Evolutionary conservation across 345 rosid genomes (phyloP).

Genomic region (Rhizophora mangle): DNA sequence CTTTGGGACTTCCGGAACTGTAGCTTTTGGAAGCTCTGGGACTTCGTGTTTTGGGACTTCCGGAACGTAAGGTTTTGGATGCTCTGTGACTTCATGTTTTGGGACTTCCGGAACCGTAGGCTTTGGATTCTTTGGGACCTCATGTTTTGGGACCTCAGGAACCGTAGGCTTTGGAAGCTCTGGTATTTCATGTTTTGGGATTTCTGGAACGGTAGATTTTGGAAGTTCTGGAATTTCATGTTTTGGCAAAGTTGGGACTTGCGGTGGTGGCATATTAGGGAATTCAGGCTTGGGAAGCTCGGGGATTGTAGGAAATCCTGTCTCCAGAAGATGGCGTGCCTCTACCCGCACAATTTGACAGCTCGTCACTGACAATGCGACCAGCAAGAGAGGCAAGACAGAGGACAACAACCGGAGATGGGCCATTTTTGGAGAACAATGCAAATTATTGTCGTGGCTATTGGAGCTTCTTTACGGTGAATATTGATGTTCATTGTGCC

Average conservation of each 20-base stretch:
- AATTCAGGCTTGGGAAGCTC: conserved; percentile 15
- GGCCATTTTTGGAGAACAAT: not conserved
- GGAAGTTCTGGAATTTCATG: not conserved
- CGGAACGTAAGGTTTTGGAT: not conserved
- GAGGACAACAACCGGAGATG: not conserved
- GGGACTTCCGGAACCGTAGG: not conserved
- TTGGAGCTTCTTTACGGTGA: too few species aligned
- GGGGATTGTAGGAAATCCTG: not conserved
- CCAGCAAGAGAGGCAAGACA: not conserved
- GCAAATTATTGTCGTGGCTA: too few species aligned
- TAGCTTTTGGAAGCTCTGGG: not conserved
- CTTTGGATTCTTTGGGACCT: not conserved
- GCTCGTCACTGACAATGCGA: not conserved
- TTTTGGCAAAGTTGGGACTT: not conserved
- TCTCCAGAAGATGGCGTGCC: conserved; percentile 1
- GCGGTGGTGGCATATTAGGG: not conserved
- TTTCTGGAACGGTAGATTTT: not conserved
- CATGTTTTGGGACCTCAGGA: not conserved
- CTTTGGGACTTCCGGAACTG: not conserved
- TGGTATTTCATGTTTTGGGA: not conserved
- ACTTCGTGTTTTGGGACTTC: not conserved
- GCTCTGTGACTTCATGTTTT: not conserved
- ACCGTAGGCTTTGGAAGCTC: not conserved
- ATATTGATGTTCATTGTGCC: too few species aligned
- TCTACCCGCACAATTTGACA: not conserved